phyloP scores from a whole-genome alignment of 306 rosid species.

The Spatholobus suberectus region DNA sequence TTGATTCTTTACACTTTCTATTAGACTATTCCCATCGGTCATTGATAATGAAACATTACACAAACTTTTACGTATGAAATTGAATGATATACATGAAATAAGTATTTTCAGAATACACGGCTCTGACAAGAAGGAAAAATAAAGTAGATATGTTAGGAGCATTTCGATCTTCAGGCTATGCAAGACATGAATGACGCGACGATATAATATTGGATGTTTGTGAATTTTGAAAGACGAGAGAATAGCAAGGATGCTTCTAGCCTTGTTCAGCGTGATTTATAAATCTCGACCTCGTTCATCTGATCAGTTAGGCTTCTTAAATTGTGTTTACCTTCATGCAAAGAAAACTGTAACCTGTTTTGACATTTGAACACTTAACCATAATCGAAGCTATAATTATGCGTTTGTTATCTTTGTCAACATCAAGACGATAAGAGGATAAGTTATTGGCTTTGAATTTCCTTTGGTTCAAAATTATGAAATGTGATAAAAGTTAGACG shows the following conservation, averaged over 20 bases:
- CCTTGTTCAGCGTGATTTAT: neutral
- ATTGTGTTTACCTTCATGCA: neutral
- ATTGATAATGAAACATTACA: no score
- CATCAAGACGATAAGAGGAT: neutral
- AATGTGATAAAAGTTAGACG: neutral
- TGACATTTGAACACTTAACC: neutral
- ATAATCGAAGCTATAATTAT: neutral
- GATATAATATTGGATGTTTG: no score
- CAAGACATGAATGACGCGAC: no score
- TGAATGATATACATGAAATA: no score
- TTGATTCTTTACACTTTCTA: no score
- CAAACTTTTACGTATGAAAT: no score
- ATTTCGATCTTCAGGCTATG: no score
- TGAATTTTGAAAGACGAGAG: no score
- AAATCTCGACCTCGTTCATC: neutral
- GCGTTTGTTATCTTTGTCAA: neutral
- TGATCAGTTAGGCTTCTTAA: neutral
- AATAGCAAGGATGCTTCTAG: neutral
- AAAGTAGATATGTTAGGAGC: no score
- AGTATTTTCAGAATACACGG: no score
- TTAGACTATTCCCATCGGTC: no score
- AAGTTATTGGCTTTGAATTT: neutral
- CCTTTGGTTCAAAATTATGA: neutral
- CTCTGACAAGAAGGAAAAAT: no score
- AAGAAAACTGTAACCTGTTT: neutral